Conservation (phyloP, 192 early-diverging fungal species). For the Entophlyctis luteolus region DNA sequence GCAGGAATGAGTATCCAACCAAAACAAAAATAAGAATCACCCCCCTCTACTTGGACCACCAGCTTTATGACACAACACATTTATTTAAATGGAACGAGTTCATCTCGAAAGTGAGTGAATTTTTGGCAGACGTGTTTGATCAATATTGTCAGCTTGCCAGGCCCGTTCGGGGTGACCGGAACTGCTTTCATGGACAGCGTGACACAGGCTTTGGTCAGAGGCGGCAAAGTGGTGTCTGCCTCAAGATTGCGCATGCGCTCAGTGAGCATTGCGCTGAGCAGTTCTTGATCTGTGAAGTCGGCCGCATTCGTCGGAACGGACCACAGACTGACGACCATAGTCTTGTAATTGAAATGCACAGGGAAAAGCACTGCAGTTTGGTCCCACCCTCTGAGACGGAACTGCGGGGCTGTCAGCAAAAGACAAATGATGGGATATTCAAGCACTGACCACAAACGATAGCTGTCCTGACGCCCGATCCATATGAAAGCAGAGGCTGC, state of each 20-base stretch:
- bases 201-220: background rate
- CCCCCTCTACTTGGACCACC: no score
- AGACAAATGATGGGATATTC: background rate
- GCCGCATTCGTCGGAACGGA: background rate
- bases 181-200: background rate
- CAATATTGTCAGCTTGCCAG: background rate
- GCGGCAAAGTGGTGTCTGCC: background rate
- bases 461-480: background rate
- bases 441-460: background rate
- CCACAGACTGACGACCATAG: background rate
- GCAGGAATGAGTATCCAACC: no score
- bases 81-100: no score
- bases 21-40: no score
- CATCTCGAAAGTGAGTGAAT: background rate
- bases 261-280: background rate
- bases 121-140: background rate
- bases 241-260: background rate
- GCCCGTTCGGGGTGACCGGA: background rate
- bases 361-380: background rate
- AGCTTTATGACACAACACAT: no score
- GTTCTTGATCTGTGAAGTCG: background rate
- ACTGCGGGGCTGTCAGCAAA: background rate
- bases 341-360: background rate
- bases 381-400: background rate
- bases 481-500: background rate